Conservation (phyloP, 148 eudicot species). For the Simmondsia chinensis region DNA sequence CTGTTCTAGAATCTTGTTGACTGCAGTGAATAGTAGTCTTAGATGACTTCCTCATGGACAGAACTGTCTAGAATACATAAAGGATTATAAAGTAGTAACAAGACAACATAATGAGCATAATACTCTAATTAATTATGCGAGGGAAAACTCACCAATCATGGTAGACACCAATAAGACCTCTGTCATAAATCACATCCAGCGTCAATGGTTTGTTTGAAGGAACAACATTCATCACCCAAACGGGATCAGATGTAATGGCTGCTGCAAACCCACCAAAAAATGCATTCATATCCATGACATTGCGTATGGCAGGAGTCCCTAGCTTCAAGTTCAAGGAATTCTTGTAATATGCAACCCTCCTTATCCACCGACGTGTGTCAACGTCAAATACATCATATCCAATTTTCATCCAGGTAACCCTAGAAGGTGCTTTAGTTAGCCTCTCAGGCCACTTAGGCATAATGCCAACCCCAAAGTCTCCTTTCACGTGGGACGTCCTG, state of each 20-base stretch:
- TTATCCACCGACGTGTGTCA: conserved; percentile 69
- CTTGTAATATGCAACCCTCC: conserved; percentile 76
- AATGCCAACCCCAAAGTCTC: conserved; percentile 59
- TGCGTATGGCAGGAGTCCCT: conserved; percentile 70
- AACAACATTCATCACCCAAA: conserved; percentile 99
- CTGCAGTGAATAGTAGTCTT: too few species aligned
- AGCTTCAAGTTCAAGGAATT: conserved; percentile 60
- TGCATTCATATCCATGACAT: conserved; percentile 99
- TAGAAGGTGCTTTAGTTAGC: conserved; percentile 61
- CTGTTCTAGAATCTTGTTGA: too few species aligned
- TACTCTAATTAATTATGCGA: conserved; percentile 3
- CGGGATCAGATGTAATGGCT: conserved; percentile 71
- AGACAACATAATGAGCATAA: too few species aligned
- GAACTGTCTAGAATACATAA: too few species aligned
- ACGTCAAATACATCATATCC: conserved; percentile 82
- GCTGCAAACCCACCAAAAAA: conserved; percentile 97
- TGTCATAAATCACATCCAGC: conserved; percentile 72
- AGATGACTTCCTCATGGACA: too few species aligned
- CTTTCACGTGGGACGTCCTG: conserved; percentile 53
- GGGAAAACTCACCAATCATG: conserved; percentile 89
- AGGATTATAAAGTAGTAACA: too few species aligned
- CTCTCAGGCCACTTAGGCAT: conserved; percentile 96
- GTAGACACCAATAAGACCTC: conserved; percentile 88
- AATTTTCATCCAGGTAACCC: conserved; percentile 58
- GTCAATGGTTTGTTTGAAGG: conserved; percentile 70